Evolutionary conservation across 2,329 filamentous ascomycete species (phyloP), one percentile per base, ranked within the genome.

Genomic region (Xylariaceae sp.): DNA sequence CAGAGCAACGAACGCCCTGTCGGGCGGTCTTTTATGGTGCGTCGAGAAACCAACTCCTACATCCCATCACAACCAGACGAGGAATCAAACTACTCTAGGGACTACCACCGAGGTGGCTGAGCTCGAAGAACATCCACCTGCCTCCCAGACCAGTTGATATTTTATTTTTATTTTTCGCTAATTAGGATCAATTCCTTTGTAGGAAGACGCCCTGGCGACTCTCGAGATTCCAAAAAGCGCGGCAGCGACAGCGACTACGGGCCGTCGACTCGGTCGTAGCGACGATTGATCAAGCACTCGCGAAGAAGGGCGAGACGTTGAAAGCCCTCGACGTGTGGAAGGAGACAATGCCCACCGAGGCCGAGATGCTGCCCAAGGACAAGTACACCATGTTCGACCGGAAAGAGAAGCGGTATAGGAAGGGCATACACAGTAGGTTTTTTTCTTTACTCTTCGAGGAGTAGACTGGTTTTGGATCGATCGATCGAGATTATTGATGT

Each of bases 351-450:
- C 95, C 95, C 19, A 90, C 87, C 23, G 95, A 99, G 82, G 84
- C 87, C 70, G 92, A 98, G 82, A 99, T 99, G 95, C 74, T 96
- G 74, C 89, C 95, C 43, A 89, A 86, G 76, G 95, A 99, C 79
- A 99, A 99, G 79, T 99, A 99, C 79, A 96, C 92, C 24, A 89
- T 99, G 70, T 99, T 98, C 76, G 94, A 96, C 76, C 88, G 93
- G 68, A 97, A 98, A 77, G 92, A 90, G 74, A 96, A 93, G 86
- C 88, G 86, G 69, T 99, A 98, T 76, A 84, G 95, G 73, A 99
- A 99, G 86, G 91, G 92, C 53, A 93, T 99, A 75, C 94, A 98
- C 78, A 98, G 93, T 96, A 83, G 69, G 92, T 86, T 54, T n/a
- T 9, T 24, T 8, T n/a, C 9, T 37, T 4, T 11, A n/a, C 9